Base-by-base conservation (phyloP, 805 yeast genomes). In the Candida coleopterorum region DNA sequence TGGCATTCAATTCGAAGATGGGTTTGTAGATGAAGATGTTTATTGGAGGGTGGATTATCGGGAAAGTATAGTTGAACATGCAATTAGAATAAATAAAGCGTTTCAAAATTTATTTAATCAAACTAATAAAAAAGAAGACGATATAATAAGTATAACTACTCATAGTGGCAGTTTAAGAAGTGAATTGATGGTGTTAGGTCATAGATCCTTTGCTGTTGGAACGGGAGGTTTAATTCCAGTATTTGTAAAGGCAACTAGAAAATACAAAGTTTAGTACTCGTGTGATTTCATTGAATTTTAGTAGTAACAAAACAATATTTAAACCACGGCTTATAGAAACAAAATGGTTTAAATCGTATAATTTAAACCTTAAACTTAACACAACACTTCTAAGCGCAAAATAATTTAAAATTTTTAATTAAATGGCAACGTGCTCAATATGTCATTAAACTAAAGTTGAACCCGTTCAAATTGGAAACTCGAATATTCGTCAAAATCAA, bases 181-280 rank as follows among this genome's bases (percentile, higher is more conserved):
- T 4, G 70, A 74, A 39, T 55, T 75, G 34, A 44, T 62, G 43
- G 79, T 67, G 2, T 50, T 72, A 37, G 64, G 64, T 16, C 81
- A 75, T 49, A 54, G 77, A 28, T 53, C 57, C 14, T 74, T 74
- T 47, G 58, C 70, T 5, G 59, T 75, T 21, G 68, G 67, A 9
- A 73, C 81, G 1, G 81, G 81, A 6, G 79, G 76, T 9, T 70
- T 75, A 69, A 64, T 75, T 25, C 79, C 81, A 1, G 69, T 75
- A 6, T 62, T 75, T 32, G 74, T 75, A 1, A 69, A 68, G 46
- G 77, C 58, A 11, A 57, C 60, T 6, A 56, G 43, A 35, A 25
- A 32, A 14, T 4, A 12, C 4, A 29, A 21, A 25, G n/a, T n/a
- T n/a, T 10, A 25, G 9, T 25, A 25, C 9, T n/a, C n/a, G n/a